These are phyloP conservation scores for Aureoboletus auriporus DNA, from an alignment of 768 basidiomycete species.

Conservation along the genomic window DNA sequence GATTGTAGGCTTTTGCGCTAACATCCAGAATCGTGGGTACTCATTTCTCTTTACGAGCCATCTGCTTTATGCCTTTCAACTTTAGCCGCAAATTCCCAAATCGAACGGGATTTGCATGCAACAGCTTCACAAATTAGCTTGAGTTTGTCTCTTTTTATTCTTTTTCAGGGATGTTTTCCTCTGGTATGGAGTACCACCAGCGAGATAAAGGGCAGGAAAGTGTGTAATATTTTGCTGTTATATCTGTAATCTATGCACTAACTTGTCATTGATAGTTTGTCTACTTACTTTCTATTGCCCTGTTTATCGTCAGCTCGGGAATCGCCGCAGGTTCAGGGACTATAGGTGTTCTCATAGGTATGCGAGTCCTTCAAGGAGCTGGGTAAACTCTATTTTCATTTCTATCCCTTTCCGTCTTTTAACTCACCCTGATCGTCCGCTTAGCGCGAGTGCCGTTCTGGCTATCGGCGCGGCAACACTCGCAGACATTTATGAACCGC, in stretches of 20 bases:
- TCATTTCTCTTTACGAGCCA: background rate
- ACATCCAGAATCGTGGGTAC: constrained; percentile 29
- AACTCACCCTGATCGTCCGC: background rate
- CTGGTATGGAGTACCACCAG: constrained; percentile 30
- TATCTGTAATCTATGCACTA: background rate
- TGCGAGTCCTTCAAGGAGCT: constrained; percentile 61
- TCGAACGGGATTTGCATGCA: constrained; percentile 60
- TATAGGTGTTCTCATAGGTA: constrained; percentile 59
- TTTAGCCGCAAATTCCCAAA: constrained; percentile 63
- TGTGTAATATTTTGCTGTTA: constrained; percentile 20
- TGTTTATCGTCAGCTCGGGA: constrained; percentile 54
- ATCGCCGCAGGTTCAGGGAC: constrained; percentile 55
- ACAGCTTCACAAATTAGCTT: constrained; percentile 60
- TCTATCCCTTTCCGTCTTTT: background rate
- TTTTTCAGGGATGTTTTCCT: constrained; percentile 57
- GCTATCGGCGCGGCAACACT: constrained; percentile 68
- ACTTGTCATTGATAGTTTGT: constrained; percentile 37
- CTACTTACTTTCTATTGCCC: constrained; percentile 48
- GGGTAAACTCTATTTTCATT: constrained; percentile 39
- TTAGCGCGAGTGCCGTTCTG: constrained; percentile 64
- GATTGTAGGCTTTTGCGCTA: constrained; percentile 25
- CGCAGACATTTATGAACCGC: constrained; percentile 75
- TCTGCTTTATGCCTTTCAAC: background rate
- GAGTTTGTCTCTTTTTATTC: constrained; percentile 68
- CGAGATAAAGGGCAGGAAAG: constrained; percentile 72